phyloP scores from a whole-genome alignment of 805 yeast species.

The Zygosaccharomyces gambellarensis region DNA sequence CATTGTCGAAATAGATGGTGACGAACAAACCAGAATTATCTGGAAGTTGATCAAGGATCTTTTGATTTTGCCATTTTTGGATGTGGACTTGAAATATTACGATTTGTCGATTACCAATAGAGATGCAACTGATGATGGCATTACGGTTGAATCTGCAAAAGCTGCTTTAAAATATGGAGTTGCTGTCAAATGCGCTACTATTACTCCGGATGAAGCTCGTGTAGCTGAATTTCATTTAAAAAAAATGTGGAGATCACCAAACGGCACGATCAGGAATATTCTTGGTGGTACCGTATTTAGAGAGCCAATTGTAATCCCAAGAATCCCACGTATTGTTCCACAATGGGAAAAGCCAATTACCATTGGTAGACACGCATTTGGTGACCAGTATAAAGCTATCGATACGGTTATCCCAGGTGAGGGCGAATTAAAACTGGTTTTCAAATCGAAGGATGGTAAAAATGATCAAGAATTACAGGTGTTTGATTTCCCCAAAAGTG shows the following conservation, averaged over 20 bases:
- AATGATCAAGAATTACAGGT: slow-evolving; percentile 34
- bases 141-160: slow-evolving; percentile 82
- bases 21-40: slow-evolving; percentile 94
- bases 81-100: slow-evolving; percentile 85
- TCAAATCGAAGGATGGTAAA: slow-evolving; percentile 51
- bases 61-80: slow-evolving; percentile 77
- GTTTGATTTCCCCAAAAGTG: slow-evolving; percentile 50
- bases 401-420: slow-evolving; percentile 75
- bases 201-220: slow-evolving; percentile 96
- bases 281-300: slow-evolving; percentile 96
- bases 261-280: slow-evolving; percentile 93
- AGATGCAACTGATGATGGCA: slow-evolving; percentile 82
- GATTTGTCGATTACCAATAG: slow-evolving; percentile 84
- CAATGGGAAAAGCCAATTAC: slow-evolving; percentile 94
- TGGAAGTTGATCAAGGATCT: slow-evolving; percentile 88
- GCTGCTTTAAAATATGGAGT: slow-evolving; percentile 87
- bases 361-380: slow-evolving; percentile 96
- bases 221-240: slow-evolving; percentile 86
- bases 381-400: slow-evolving; percentile 94
- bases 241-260: slow-evolving; percentile 97
- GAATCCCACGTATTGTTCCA: slow-evolving; percentile 82
- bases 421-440: slow-evolving; percentile 74
- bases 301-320: slow-evolving; percentile 88
- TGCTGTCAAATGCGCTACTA: slow-evolving; percentile 96
- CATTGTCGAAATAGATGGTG: slow-evolving; percentile 96